Evolutionary conservation across 176 grass and related monocot genomes (phyloP), one percentile per base, ranked within the genome.

Genomic region (Poa annua): DNA sequence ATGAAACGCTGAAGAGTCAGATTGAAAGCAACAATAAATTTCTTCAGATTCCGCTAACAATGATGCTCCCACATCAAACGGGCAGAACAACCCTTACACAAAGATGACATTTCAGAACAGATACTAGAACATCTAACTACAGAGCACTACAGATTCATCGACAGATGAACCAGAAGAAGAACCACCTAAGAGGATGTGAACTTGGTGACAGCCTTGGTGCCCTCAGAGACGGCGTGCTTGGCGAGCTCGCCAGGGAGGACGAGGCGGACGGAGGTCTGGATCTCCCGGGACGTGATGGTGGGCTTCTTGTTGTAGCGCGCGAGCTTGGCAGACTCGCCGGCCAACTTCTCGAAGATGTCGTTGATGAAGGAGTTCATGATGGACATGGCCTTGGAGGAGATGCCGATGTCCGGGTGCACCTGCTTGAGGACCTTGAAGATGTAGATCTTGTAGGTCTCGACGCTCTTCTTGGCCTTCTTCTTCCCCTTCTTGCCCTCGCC

Each of bases 361-460:
- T 93, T 93, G 86, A 93, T 93, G 80, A 97, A 97, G 32, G 89
- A 94, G 80, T 97, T 97, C 94, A 97, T 97, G 83, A 94, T 97
- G 77, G 86, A 86, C 94, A 97, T 97, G 81, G 92, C 94, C 90
- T 97, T 97, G 90, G 89, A 92, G n/a, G 92, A 94, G 88, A 97
- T 89, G 42, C 86, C 92, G 44, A 97, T 92, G 92, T 97, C 90
- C 0, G 92, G 90, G 78, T 97, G 90, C 53, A 97, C 94, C 88
- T 94, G 92, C 86, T 97, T 97, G 1, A 97, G 88, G 19, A 97
- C 94, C 88, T 97, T 94, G 73, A 97, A 97, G 77, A 94, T 97
- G 86, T 97, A 97, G 74, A 97, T 94, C 88, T 97, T 97, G 64
- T 97, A 97, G 0, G 92, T 94, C 90, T 97, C 94, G 0, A 89